Conservation (phyloP, 2,329 filamentous ascomycete genomes). For the Xylaria sp. region DNA sequence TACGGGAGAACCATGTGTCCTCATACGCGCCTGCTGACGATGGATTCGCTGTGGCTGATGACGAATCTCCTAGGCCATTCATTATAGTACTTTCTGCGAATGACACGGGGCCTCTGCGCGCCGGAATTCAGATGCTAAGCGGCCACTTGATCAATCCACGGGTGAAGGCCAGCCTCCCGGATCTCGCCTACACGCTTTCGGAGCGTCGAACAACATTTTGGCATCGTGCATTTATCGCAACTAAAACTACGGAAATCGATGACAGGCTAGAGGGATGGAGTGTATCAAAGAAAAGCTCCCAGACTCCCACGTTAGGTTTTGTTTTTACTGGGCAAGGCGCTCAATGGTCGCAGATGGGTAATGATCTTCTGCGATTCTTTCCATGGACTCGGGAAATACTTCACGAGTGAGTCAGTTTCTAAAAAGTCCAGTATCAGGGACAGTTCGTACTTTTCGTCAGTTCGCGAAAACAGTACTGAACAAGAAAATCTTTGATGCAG, state of each 20-base stretch:
- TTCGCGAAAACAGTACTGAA: not conserved
- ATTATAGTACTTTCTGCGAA: slow-evolving; percentile 37
- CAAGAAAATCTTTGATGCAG: not conserved
- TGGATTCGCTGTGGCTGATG: not conserved
- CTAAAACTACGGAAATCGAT: not conserved
- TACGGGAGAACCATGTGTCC: not conserved
- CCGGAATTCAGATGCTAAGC: slow-evolving; percentile 28
- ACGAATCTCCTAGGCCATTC: not conserved
- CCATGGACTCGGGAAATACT: slow-evolving; percentile 11
- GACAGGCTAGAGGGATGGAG: slow-evolving; percentile 1
- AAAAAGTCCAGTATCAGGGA: not conserved
- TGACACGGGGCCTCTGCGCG: slow-evolving; percentile 30
- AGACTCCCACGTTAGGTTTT: slow-evolving; percentile 10
- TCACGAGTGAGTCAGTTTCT: slow-evolving; percentile 15
- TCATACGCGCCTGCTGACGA: not conserved
- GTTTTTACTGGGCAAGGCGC: slow-evolving; percentile 37
- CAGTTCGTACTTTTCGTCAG: not conserved
- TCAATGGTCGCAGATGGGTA: slow-evolving; percentile 37
- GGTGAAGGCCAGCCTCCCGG: slow-evolving; percentile 30
- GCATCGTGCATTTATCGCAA: slow-evolving; percentile 35
- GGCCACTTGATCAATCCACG: slow-evolving; percentile 37
- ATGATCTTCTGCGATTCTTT: slow-evolving; percentile 19
- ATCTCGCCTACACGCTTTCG: slow-evolving; percentile 41
- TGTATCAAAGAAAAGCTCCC: not conserved
- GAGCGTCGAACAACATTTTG: slow-evolving; percentile 31